These are phyloP conservation scores for Acanthamoeba quina DNA, from an alignment of 208 protist species.

Conservation along the genomic window DNA sequence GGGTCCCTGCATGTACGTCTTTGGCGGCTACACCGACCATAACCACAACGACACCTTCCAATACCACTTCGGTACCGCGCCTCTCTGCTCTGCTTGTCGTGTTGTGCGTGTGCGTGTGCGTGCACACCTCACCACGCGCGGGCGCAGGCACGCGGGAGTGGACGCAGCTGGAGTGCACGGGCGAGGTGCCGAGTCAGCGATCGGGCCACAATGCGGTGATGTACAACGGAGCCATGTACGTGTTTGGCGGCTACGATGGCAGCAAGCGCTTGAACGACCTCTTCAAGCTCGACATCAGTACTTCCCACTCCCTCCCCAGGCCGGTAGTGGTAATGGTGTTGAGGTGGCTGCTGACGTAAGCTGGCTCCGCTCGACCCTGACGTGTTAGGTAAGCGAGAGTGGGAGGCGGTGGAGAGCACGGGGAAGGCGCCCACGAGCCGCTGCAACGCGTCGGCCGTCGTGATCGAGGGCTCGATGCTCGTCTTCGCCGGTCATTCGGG, in stretches of 20 bases:
- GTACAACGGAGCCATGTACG: constrained; percentile 34
- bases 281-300: constrained; percentile 68
- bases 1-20: constrained; percentile 73
- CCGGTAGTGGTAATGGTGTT: too few species aligned
- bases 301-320: too few species aligned
- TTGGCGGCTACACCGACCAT: constrained; percentile 72
- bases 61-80: constrained; percentile 31
- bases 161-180: not conserved
- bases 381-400: not conserved
- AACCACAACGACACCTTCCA: constrained; percentile 53
- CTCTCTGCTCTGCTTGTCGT: too few species aligned
- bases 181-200: constrained; percentile 42
- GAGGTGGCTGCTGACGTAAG: not conserved
- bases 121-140: not conserved
- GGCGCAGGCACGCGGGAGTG: constrained; percentile 67
- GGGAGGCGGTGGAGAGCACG: constrained; percentile 28
- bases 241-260: constrained; percentile 80
- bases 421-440: not conserved
- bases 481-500: constrained; percentile 72
- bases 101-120: too few species aligned
- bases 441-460: constrained; percentile 24
- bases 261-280: constrained; percentile 52
- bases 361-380: not conserved
- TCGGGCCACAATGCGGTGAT: constrained; percentile 60
- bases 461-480: constrained; percentile 39